phyloP scores from a whole-genome alignment of 371 early-diverging fungal genomes.

The Mucor mucedo region DNA sequence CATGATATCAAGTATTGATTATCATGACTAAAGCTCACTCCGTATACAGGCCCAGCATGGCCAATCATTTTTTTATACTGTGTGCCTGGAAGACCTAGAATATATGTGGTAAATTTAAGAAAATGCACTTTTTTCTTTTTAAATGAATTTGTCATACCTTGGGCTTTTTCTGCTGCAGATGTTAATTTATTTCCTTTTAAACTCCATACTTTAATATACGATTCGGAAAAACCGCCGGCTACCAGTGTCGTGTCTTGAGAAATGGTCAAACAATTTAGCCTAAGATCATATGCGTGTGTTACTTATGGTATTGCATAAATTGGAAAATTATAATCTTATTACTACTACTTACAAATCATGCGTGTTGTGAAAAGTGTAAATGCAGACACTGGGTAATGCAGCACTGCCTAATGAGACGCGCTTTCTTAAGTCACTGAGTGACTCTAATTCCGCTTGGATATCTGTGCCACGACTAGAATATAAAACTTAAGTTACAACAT shows the following conservation, averaged over 20 bases:
- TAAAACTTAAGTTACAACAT: neutral
- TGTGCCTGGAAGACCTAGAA: conserved; percentile 35
- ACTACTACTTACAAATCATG: conserved; percentile 67
- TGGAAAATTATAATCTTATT: too few relatives aligned
- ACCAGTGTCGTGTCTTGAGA: conserved; percentile 80
- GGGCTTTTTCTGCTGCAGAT: conserved; percentile 33
- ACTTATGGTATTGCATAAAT: neutral
- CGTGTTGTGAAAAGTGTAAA: conserved; percentile 98
- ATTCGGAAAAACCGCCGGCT: conserved; percentile 91
- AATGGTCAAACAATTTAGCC: conserved; percentile 76
- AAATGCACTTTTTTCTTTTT: neutral
- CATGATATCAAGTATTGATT: conserved; percentile 90
- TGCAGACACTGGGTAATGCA: conserved; percentile 92
- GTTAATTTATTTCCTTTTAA: conserved; percentile 73
- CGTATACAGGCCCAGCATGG: conserved; percentile 97
- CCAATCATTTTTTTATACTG: conserved; percentile 83
- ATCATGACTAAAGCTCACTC: conserved; percentile 88
- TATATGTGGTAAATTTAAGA: neutral
- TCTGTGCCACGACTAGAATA: conserved; percentile 66
- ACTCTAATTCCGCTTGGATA: conserved; percentile 76
- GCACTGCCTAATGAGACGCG: conserved; percentile 76
- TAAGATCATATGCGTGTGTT: conserved; percentile 18
- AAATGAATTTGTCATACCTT: conserved; percentile 5
- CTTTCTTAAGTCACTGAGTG: conserved; percentile 84
- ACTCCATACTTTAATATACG: conserved; percentile 88